Conservation (phyloP, 148 eudicot species). For the Persicaria maculosa region DNA sequence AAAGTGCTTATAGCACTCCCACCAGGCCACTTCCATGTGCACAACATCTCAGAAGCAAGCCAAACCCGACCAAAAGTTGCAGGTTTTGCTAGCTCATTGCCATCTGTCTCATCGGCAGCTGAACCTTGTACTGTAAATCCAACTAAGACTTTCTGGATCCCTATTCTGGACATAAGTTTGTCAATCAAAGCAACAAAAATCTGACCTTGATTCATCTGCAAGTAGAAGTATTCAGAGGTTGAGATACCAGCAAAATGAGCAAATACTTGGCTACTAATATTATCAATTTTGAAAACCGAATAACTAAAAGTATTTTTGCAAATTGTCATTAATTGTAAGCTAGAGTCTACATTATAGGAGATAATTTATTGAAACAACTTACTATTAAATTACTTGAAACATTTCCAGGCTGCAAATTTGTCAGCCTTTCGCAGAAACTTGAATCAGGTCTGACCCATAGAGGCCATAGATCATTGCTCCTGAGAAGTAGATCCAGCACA, state of each 20-base stretch:
- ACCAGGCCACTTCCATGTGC: slow-evolving; percentile 86
- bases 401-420: slow-evolving; percentile 26
- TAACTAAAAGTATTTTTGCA: background rate
- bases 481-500: slow-evolving; percentile 56
- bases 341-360: background rate
- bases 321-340: background rate
- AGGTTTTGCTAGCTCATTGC: slow-evolving; percentile 17
- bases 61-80: slow-evolving; percentile 54
- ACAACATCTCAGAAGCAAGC: slow-evolving; percentile 91
- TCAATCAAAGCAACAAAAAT: slow-evolving; percentile 56
- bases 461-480: slow-evolving; percentile 60
- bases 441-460: slow-evolving; percentile 46
- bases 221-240: slow-evolving; percentile 14
- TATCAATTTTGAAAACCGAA: background rate
- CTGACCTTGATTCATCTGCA: slow-evolving; percentile 45
- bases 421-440: slow-evolving; percentile 24
- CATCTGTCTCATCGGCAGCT: slow-evolving; percentile 27
- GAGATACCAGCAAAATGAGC: background rate
- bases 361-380: slow-evolving; percentile 26
- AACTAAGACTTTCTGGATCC: slow-evolving; percentile 47
- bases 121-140: slow-evolving; percentile 23
- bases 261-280: background rate
- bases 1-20: slow-evolving; percentile 68
- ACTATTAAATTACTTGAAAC: slow-evolving; percentile 28
- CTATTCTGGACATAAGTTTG: slow-evolving; percentile 61